These are phyloP conservation scores for Ganoderma meredithae DNA, from an alignment of 1,284 basidiomycete genomes.

Conservation along the genomic window DNA sequence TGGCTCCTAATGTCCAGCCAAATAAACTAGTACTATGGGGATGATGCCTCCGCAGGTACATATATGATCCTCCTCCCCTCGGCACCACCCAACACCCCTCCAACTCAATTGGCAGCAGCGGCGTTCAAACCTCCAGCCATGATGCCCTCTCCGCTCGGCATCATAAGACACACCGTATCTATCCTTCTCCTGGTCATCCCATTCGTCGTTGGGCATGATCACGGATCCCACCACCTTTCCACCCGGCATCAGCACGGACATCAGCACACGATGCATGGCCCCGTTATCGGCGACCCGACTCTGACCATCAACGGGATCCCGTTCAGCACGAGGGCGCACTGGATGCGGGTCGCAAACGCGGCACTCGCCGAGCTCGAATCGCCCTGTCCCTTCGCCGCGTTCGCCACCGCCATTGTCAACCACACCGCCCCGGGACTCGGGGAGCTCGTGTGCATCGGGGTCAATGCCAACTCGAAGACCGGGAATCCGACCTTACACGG, in stretches of 20 bases:
- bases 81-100: neutral
- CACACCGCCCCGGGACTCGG: slow-evolving; percentile 24
- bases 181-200: neutral
- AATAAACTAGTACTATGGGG: neutral
- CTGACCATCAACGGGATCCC: slow-evolving; percentile 24
- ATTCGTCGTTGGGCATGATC: neutral
- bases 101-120: neutral
- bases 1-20: neutral
- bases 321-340: slow-evolving; percentile 20
- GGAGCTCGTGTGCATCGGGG: slow-evolving; percentile 29
- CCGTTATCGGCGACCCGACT: slow-evolving; percentile 14
- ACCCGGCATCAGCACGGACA: neutral
- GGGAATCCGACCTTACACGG: slow-evolving; percentile 28
- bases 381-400: slow-evolving; percentile 26
- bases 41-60: neutral
- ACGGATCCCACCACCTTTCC: neutral
- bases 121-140: slow-evolving; percentile 2
- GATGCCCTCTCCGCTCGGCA: neutral
- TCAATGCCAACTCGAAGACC: slow-evolving; percentile 21
- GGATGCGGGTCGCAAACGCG: slow-evolving; percentile 29
- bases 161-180: neutral
- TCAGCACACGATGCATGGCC: neutral
- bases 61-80: neutral
- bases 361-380: slow-evolving; percentile 22
- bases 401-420: slow-evolving; percentile 31